These are phyloP conservation scores for Thielaviopsis populi DNA, from an alignment of 2,329 filamentous ascomycete genomes.

Conservation along the genomic window DNA sequence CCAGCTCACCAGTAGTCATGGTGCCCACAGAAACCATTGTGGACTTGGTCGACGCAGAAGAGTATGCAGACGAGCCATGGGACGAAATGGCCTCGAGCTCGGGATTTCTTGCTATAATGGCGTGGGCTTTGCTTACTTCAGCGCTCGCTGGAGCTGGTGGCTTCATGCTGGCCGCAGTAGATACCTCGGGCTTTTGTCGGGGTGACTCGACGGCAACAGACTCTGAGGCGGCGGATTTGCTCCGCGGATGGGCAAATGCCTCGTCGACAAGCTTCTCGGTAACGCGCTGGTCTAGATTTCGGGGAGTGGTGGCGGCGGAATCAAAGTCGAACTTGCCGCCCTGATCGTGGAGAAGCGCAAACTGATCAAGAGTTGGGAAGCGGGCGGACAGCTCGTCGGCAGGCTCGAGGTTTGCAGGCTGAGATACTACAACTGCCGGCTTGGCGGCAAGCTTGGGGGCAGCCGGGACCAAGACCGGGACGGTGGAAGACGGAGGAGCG, in stretches of 20 bases:
- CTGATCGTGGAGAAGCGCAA: slow-evolving; percentile 74
- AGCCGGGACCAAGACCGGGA: neutral
- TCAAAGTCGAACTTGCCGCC: slow-evolving; percentile 77
- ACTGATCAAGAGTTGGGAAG: slow-evolving; percentile 87
- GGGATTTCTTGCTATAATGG: slow-evolving; percentile 47
- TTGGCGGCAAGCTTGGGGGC: neutral
- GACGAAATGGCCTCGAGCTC: slow-evolving; percentile 44
- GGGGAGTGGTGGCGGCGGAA: slow-evolving; percentile 33
- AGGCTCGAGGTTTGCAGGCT: slow-evolving; percentile 21
- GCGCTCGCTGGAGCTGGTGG: slow-evolving; percentile 27
- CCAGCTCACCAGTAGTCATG: slow-evolving; percentile 43
- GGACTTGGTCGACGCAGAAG: slow-evolving; percentile 21
- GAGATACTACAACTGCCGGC: slow-evolving; percentile 4
- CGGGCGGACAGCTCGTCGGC: slow-evolving; percentile 69
- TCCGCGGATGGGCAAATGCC: slow-evolving; percentile 47
- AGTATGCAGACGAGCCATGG: slow-evolving; percentile 21
- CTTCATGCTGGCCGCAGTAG: neutral
- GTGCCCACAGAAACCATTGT: slow-evolving; percentile 48
- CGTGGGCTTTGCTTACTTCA: slow-evolving; percentile 44
- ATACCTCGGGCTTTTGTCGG: neutral
- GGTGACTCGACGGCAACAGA: slow-evolving; percentile 22
- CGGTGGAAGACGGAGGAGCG: slow-evolving; percentile 9
- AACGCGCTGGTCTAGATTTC: slow-evolving; percentile 48
- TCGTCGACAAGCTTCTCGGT: slow-evolving; percentile 70
- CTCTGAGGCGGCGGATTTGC: slow-evolving; percentile 16